Conservation (phyloP, 441 rosid genomes). For the Caryocar brasiliense region DNA sequence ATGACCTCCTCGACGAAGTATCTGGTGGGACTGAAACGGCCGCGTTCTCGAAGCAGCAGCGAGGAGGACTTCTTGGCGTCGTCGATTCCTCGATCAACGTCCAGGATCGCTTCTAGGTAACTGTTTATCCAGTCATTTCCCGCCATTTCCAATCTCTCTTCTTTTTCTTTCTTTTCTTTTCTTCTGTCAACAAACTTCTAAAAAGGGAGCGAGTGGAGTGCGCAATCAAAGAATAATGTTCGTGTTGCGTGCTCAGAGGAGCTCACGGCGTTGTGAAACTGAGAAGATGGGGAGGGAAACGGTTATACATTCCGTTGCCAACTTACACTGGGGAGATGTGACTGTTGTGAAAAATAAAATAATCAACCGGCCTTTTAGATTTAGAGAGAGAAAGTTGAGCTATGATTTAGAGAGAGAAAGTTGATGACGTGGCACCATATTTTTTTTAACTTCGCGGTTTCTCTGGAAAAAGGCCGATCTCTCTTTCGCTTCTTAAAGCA, state of each 20-base stretch:
- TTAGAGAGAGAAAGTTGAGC: not conserved
- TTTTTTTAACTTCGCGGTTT: constrained; percentile 1
- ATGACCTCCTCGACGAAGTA: constrained; percentile 71
- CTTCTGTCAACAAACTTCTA: not conserved
- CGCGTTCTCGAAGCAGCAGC: constrained; percentile 29
- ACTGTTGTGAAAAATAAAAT: not conserved
- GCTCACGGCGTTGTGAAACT: not conserved
- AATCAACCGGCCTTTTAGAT: not conserved
- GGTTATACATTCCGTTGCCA: not conserved
- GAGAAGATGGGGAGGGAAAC: not conserved
- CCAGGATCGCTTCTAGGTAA: constrained; percentile 51
- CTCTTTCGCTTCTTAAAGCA: not conserved
- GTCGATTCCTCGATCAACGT: constrained; percentile 28
- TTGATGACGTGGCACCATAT: not conserved
- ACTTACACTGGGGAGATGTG: not conserved
- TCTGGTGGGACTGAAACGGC: constrained; percentile 36
- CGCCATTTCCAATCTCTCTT: constrained; percentile 30
- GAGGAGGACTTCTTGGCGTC: constrained; percentile 26
- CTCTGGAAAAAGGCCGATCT: constrained; percentile 12
- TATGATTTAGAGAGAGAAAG: not conserved
- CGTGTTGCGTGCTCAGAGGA: no score
- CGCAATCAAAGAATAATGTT: not conserved
- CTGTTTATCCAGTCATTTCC: constrained; percentile 66
- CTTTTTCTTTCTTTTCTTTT: no score
- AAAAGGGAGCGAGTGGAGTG: not conserved